These are phyloP conservation scores for Saccharomycopsis schoenii DNA, from an alignment of 805 yeast genomes.

Conservation along the genomic window DNA sequence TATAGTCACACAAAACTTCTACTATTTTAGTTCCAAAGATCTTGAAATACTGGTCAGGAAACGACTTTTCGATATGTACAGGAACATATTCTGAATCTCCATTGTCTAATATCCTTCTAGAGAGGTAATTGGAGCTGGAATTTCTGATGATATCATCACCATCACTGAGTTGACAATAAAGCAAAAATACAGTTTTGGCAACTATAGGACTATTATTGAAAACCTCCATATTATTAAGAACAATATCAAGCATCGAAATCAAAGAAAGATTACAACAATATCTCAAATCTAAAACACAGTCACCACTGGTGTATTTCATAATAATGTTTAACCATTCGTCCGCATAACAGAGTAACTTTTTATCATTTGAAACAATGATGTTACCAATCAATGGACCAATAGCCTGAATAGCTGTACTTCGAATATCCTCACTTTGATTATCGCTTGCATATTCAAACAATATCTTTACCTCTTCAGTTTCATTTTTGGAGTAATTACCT, in stretches of 20 bases:
- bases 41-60: not conserved
- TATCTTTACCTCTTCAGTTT: conserved; percentile 21
- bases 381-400: conserved; percentile 36
- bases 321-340: conserved; percentile 25
- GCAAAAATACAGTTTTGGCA: conserved; percentile 5
- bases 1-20: not conserved
- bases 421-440: conserved; percentile 36
- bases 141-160: conserved; percentile 12
- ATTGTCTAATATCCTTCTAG: not conserved
- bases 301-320: conserved; percentile 29
- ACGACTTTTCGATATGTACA: not conserved
- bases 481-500: not conserved
- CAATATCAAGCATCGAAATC: conserved; percentile 10
- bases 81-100: conserved; percentile 3
- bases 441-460: conserved; percentile 26
- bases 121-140: conserved; percentile 4
- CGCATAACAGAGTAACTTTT: not conserved
- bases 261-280: conserved; percentile 5
- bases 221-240: not conserved
- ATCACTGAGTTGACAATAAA: conserved; percentile 12
- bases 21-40: not conserved
- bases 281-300: conserved; percentile 17
- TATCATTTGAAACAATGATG: not conserved
- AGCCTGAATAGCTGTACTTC: conserved; percentile 39
- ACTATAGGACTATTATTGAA: conserved; percentile 12